Evolutionary conservation across 306 rosid species (phyloP).

Genomic region (Prunus mira): DNA sequence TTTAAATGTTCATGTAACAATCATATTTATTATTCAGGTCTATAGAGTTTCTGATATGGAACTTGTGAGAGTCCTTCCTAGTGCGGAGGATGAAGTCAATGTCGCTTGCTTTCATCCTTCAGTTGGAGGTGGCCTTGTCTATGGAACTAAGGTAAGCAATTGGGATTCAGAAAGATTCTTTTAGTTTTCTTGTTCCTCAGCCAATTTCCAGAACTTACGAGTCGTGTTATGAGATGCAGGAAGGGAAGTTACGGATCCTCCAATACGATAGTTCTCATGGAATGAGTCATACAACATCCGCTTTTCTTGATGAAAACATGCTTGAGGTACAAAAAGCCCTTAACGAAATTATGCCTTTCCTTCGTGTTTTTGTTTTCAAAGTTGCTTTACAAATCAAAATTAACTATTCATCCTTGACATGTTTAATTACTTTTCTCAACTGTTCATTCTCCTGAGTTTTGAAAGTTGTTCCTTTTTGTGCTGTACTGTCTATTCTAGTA

Average conservation of each 20-base stretch:
- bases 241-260: slow-evolving; percentile 91
- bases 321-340: slow-evolving; percentile 39
- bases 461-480: not conserved
- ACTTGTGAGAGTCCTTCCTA: slow-evolving; percentile 95
- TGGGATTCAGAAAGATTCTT: not conserved
- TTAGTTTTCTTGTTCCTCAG: slow-evolving; percentile 5
- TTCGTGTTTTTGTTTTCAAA: not conserved
- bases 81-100: slow-evolving; percentile 98
- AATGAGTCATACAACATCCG: slow-evolving; percentile 22
- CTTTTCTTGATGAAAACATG: slow-evolving; percentile 46
- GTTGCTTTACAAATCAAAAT: not conserved
- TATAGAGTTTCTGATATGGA: slow-evolving; percentile 97
- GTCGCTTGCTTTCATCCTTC: slow-evolving; percentile 98
- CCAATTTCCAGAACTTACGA: not conserved
- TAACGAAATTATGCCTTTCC: not conserved
- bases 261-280: slow-evolving; percentile 41
- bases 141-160: slow-evolving; percentile 84
- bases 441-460: not conserved
- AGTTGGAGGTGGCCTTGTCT: slow-evolving; percentile 97
- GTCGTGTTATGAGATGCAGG: slow-evolving; percentile 51
- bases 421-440: not conserved
- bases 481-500: not conserved
- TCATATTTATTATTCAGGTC: slow-evolving; percentile 44
- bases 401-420: not conserved
- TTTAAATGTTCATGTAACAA: not conserved